Percentiles rank a stretch among this genome's conserved stretches.
These are phyloP conservation scores for Epipyxis sp. DNA, from an alignment of 108 stramenopile genomes.

Conservation along the genomic window DNA sequence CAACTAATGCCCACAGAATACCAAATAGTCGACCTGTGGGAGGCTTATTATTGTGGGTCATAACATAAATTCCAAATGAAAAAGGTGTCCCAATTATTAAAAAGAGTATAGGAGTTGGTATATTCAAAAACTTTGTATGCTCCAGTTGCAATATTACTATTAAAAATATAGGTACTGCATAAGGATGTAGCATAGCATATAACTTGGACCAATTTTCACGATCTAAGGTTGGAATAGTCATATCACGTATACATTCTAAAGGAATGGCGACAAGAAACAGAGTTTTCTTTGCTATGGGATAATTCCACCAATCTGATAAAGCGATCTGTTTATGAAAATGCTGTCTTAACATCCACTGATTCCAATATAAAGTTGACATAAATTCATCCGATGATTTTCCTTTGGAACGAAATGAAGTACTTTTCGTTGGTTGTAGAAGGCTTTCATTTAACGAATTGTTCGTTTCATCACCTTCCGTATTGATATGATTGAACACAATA, in stretches of 20 bases:
- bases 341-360: constrained; percentile 51
- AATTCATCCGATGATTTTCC: background rate
- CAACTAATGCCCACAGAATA: constrained; percentile 28
- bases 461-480: background rate
- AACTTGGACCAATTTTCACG: constrained; percentile 45
- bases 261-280: constrained; percentile 31
- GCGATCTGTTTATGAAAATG: constrained; percentile 21
- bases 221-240: constrained; percentile 51
- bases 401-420: background rate
- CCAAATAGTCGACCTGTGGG: background rate
- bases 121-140: background rate
- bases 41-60: background rate
- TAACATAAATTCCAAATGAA: background rate
- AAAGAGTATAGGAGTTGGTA: background rate
- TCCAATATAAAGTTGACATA: constrained; percentile 38
- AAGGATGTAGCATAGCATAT: constrained; percentile 31
- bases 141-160: background rate
- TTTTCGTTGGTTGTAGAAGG: background rate
- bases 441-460: too few species aligned
- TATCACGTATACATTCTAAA: constrained; percentile 36
- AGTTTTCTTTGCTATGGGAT: background rate
- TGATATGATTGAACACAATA: background rate
- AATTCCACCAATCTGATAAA: constrained; percentile 32
- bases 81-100: background rate
- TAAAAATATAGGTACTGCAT: background rate